Conservation (phyloP, 345 rosid genomes). For the Eucalyptus tenuipes region DNA sequence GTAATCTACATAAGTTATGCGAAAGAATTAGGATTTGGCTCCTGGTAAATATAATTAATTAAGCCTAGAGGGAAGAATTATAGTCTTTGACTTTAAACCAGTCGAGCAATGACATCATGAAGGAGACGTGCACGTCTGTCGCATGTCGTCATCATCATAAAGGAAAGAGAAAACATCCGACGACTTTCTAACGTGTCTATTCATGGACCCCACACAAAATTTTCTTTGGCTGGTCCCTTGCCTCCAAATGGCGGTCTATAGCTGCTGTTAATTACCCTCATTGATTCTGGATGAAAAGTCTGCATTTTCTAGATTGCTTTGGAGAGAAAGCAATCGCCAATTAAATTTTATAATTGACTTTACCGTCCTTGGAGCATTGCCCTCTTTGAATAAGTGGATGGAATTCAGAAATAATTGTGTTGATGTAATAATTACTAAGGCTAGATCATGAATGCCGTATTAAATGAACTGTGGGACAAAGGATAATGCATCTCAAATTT, state of each 20-base stretch:
- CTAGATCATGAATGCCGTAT: neutral
- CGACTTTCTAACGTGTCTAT: neutral
- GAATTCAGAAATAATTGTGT: neutral
- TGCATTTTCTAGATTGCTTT: neutral
- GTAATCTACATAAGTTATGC: neutral
- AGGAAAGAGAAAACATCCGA: neutral
- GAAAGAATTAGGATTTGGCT: neutral
- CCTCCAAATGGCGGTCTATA: neutral
- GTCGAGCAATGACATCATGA: neutral
- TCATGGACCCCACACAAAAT: neutral
- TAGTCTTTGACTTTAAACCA: neutral
- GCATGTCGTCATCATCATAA: neutral
- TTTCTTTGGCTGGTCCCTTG: neutral
- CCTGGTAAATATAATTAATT: neutral
- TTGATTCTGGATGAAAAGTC: neutral
- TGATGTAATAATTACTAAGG: neutral
- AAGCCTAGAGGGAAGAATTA: too few relatives aligned
- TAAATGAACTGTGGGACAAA: neutral
- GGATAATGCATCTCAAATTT: neutral
- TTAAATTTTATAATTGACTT: neutral
- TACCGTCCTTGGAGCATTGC: neutral
- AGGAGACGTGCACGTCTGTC: neutral
- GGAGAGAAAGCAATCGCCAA: neutral
- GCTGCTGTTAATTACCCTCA: neutral
- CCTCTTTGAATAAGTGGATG: neutral